Evolutionary conservation across 129 eudicot species (phyloP).

Genomic region (Scalesia atractyloides): DNA sequence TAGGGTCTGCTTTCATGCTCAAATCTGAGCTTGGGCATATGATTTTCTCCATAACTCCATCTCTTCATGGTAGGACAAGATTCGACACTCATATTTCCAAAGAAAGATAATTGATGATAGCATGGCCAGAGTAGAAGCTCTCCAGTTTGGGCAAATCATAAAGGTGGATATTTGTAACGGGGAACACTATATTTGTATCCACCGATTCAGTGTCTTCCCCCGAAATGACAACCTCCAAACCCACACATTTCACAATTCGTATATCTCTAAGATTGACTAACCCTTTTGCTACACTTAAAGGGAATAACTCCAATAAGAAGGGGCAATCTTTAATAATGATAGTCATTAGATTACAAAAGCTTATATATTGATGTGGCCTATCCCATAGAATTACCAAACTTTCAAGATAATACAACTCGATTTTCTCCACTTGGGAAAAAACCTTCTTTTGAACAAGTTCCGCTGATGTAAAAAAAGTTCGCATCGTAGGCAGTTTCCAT

Average conservation of each 20-base stretch:
- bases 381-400: background rate
- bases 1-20: no score
- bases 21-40: no score
- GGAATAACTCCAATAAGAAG: background rate
- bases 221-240: background rate
- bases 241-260: background rate
- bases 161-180: no score
- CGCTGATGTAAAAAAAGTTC: background rate
- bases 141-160: no score
- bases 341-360: background rate
- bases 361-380: conserved; percentile 15
- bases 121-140: no score
- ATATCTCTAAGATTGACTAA: background rate
- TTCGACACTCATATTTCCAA: no score
- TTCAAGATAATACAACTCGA: accelerated
- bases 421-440: background rate
- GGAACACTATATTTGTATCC: no score
- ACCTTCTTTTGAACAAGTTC: background rate
- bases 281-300: background rate
- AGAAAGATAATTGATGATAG: no score
- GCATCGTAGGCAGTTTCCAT: background rate
- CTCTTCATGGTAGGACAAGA: no score
- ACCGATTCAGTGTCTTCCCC: background rate
- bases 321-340: background rate
- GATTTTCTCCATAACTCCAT: no score